Evolutionary conservation across 257 asterid species (phyloP).

Genomic region (Solanum pinnatisectum): DNA sequence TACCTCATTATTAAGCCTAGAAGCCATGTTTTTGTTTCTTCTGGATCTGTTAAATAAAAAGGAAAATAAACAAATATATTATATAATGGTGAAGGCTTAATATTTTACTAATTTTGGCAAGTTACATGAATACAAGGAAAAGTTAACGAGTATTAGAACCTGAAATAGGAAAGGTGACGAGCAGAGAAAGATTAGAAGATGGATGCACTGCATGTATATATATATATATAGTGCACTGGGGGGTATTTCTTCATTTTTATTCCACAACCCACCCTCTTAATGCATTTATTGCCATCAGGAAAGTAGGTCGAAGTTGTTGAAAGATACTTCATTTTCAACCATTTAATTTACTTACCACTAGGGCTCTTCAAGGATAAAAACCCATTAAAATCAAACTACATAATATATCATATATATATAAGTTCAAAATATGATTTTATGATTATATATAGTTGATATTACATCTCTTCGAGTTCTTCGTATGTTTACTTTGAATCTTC

Average conservation of each 20-base stretch:
- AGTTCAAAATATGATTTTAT: too few relatives aligned
- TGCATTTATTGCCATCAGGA: neutral
- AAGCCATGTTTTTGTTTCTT: neutral
- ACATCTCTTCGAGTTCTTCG: too few relatives aligned
- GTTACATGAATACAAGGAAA: neutral
- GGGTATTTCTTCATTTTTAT: neutral
- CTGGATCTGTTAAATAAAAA: neutral
- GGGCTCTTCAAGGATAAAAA: too few relatives aligned
- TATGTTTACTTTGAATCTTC: too few relatives aligned
- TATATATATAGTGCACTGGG: too few relatives aligned
- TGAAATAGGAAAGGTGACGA: neutral
- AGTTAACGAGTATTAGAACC: neutral
- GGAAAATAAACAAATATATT: neutral
- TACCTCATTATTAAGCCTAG: too few relatives aligned
- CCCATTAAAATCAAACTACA: too few relatives aligned
- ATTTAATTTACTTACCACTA: neutral
- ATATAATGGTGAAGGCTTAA: too few relatives aligned
- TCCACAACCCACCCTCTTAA: neutral
- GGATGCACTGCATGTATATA: neutral
- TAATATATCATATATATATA: too few relatives aligned
- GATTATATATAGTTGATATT: too few relatives aligned
- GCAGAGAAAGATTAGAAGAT: neutral
- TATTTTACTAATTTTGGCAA: too few relatives aligned
- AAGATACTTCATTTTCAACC: neutral
- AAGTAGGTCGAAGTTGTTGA: neutral